Evolutionary conservation across 2,329 filamentous ascomycete genomes (phyloP).

Genomic region (Moelleriella libera): DNA sequence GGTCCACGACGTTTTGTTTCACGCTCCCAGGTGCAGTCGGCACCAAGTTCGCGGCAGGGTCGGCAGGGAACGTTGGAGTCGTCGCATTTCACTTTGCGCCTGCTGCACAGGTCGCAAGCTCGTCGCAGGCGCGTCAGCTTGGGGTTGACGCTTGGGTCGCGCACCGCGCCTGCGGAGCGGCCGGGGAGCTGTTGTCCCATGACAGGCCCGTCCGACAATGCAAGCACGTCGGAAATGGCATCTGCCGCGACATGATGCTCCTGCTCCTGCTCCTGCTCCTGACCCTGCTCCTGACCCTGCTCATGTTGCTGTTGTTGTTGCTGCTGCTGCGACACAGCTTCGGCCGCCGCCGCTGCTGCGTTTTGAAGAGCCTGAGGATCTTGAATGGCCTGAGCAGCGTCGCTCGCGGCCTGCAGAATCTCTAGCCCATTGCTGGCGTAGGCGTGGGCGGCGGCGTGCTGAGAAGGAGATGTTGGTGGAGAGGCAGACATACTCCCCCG

Average conservation of each 20-base stretch:
- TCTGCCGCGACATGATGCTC: no score
- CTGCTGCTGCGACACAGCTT: conserved; percentile 10
- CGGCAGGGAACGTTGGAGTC: conserved; percentile 40
- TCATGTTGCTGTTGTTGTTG: conserved; percentile 4
- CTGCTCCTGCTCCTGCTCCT: conserved; percentile 5
- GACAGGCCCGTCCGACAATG: no score
- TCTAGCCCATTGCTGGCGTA: conserved; percentile 31
- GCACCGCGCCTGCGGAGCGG: conserved; percentile 11
- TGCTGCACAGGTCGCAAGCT: conserved; percentile 48
- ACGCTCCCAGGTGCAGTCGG: conserved; percentile 43
- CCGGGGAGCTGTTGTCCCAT: no score
- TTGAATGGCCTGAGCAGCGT: conserved; percentile 25
- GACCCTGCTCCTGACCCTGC: no score
- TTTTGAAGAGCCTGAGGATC: conserved; percentile 23
- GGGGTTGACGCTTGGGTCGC: conserved; percentile 28
- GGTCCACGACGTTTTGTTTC: conserved; percentile 44
- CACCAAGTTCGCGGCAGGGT: conserved; percentile 40
- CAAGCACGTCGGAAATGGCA: no score
- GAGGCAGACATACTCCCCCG: conserved; percentile 11
- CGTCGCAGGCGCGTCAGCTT: conserved; percentile 42
- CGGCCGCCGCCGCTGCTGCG: conserved; percentile 21
- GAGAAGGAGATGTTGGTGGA: conserved; percentile 10
- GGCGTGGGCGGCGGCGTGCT: conserved; percentile 19
- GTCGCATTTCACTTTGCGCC: conserved; percentile 49
- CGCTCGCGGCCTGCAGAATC: conserved; percentile 29